Conservation (phyloP, 768 basidiomycete species). For the Terana coerulea region DNA sequence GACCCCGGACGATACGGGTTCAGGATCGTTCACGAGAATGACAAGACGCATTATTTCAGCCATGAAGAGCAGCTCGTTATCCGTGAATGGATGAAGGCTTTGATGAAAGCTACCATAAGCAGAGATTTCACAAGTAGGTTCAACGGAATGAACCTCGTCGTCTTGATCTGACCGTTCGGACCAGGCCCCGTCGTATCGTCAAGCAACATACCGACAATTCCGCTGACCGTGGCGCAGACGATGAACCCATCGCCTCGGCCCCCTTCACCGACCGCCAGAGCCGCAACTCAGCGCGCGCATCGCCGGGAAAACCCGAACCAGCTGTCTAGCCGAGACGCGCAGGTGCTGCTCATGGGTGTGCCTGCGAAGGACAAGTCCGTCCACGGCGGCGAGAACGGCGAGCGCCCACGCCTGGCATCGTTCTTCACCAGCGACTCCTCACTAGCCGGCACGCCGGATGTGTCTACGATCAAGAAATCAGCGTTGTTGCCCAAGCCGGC, state of each 20-base stretch:
- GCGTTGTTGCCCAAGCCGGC: conserved; percentile 22
- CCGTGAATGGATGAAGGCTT: conserved; percentile 99
- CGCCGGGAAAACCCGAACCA: conserved; percentile 83
- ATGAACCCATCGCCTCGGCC: conserved; percentile 96
- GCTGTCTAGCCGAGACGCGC: conserved; percentile 75
- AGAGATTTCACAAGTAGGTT: conserved; percentile 84
- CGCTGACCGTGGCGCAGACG: conserved; percentile 89
- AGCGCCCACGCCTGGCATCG: conserved; percentile 49
- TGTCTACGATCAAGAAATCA: conserved; percentile 18
- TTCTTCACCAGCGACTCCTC: conserved; percentile 47
- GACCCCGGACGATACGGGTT: conserved; percentile 95
- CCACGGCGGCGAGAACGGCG: conserved; percentile 31
- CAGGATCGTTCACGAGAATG: conserved; percentile 84
- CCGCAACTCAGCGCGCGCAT: conserved; percentile 82
- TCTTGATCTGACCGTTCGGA: conserved; percentile 16
- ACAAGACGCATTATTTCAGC: conserved; percentile 88
- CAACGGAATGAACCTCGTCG: not conserved
- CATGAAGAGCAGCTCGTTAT: conserved; percentile 81
- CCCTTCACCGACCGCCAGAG: conserved; percentile 85
- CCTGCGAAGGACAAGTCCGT: conserved; percentile 30
- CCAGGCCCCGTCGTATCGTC: conserved; percentile 93
- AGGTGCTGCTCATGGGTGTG: conserved; percentile 66
- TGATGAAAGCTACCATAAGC: conserved; percentile 98
- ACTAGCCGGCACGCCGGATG: conserved; percentile 29
- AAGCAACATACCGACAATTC: conserved; percentile 95